A percentile compares a stretch with the other conserved stretches of the same genome.
These are phyloP conservation scores for Solanum virginianum DNA, from an alignment of 257 asterid genomes.

Conservation along the genomic window DNA sequence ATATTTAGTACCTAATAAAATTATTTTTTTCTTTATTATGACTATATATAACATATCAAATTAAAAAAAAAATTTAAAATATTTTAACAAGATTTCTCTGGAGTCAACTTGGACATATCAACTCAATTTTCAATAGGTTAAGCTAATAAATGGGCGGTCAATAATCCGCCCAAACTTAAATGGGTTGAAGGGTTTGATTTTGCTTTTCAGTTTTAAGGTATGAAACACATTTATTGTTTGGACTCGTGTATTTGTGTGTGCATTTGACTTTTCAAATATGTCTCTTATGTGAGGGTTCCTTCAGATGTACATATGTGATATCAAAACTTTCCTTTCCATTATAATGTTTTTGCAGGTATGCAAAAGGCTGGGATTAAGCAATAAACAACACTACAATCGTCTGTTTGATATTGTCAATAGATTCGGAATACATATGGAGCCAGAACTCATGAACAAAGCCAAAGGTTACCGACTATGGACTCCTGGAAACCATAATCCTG, in stretches of 20 bases:
- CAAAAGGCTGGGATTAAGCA: constrained; percentile 65
- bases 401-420: constrained; percentile 42
- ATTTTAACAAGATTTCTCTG: too few species aligned
- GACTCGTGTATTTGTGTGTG: background rate
- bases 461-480: constrained; percentile 78
- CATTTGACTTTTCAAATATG: constrained; percentile 1
- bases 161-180: too few species aligned
- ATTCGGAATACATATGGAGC: constrained; percentile 54
- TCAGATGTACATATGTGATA: background rate
- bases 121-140: too few species aligned
- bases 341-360: constrained; percentile 39
- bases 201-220: background rate
- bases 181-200: background rate
- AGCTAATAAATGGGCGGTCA: too few species aligned
- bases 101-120: too few species aligned
- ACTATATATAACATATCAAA: too few species aligned
- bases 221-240: background rate
- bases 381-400: constrained; percentile 59
- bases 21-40: too few species aligned
- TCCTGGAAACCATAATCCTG: constrained; percentile 40
- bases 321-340: background rate
- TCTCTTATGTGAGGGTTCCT: background rate
- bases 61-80: too few species aligned
- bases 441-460: constrained; percentile 47
- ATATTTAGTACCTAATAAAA: too few species aligned